Evolutionary conservation across 768 basidiomycete genomes (phyloP), one percentile per base, ranked within the genome.

Genomic region (Phaeotremella fagi): DNA sequence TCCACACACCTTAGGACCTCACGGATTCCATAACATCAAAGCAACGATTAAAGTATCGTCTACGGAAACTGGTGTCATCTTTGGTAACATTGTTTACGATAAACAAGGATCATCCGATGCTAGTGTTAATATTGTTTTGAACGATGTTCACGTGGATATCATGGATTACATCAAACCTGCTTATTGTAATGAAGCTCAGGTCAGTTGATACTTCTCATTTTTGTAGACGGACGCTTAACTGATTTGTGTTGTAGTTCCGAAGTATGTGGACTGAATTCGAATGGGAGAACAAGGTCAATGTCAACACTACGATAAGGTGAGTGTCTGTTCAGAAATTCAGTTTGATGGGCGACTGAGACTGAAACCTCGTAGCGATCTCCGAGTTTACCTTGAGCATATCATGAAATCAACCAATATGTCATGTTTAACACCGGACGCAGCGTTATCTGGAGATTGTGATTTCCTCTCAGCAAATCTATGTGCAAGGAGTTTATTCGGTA

Each of bases 201-300:
- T 88, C 66, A 20, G 77, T 70, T 28, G 11, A 14, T 41, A 6
- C 12, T 22, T n/a, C n/a, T n/a, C n/a, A n/a, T n/a, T n/a, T n/a
- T n/a, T n/a, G n/a, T n/a, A n/a, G 38, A 12, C 22, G 12, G 38
- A 41, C 7, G 12, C 20, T n/a, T 12, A 41, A 22, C 41, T 43
- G 18, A 38, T 28, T n/a, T n/a, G 9, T 31, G 50, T 9, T 24
- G 16, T 45, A 63, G 62, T 70, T 64, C 69, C 83, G 94, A 27
- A 88, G 83, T 74, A 94, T 94, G 90, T 95, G 94, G 94, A 99
- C 92, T 24, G 95, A 98, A 75, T 99, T 99, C 67, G 94, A 99
- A 75, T 99, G 94, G 94, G 94, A 99, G 80, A 99, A 99, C 77
- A 82, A 92, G 64, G 94, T 98, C 50, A 97, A 97, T 69, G 88